These are phyloP conservation scores for Lathyrus aphaca DNA, from an alignment of 306 rosid genomes.

Conservation along the genomic window DNA sequence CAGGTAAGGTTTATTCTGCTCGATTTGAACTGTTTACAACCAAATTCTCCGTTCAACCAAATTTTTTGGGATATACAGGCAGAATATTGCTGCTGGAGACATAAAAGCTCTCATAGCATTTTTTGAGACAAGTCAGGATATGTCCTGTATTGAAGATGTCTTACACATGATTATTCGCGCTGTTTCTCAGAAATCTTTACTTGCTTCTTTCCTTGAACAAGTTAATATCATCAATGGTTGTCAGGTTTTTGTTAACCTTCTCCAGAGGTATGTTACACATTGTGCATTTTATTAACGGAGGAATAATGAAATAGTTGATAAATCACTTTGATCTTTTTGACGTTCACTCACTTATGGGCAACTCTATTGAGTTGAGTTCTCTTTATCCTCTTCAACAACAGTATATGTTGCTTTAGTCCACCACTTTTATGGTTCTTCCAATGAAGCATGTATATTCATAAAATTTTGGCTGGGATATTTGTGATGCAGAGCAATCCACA, in stretches of 20 bases:
- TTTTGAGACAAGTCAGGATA: conserved; percentile 86
- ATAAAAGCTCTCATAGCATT: conserved; percentile 84
- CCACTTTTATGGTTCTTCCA: neutral
- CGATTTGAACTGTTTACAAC: conserved; percentile 7
- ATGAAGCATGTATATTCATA: conserved; percentile 5
- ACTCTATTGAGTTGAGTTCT: conserved; percentile 8
- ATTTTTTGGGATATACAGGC: conserved; percentile 61
- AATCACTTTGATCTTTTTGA: conserved; percentile 14
- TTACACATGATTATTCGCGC: conserved; percentile 94
- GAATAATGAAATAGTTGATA: conserved; percentile 4
- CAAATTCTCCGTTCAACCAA: conserved; percentile 27
- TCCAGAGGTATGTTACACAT: conserved; percentile 68
- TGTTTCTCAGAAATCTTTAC: conserved; percentile 76
- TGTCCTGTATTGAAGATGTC: conserved; percentile 94
- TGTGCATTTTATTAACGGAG: conserved; percentile 3
- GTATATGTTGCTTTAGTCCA: conserved; percentile 8
- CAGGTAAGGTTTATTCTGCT: conserved; percentile 56
- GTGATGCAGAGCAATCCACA: neutral
- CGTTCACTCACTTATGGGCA: neutral
- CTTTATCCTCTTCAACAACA: conserved; percentile 9
- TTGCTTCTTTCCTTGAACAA: conserved; percentile 89
- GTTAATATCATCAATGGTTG: conserved; percentile 76
- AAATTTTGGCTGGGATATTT: neutral
- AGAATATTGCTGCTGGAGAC: conserved; percentile 75
- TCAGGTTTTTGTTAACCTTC: conserved; percentile 92